Conservation (phyloP, 2,329 filamentous ascomycete species). For the Colletotrichum simmondsii region DNA sequence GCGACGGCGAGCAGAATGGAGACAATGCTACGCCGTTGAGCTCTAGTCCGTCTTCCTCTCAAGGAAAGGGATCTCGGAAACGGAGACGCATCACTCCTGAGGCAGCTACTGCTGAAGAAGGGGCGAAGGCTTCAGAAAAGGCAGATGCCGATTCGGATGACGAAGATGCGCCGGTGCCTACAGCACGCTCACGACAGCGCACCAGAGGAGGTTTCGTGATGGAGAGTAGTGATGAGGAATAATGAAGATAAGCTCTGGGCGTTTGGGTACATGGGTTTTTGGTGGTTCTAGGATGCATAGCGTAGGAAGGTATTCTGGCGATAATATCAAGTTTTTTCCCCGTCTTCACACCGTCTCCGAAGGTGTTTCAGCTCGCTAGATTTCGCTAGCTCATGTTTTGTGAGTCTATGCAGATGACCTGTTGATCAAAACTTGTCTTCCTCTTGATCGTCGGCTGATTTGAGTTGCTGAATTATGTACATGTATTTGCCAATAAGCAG, state of each 20-base stretch:
- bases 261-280: neutral
- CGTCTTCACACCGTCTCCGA: neutral
- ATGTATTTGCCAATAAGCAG: neutral
- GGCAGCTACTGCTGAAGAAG: neutral
- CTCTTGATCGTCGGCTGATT: neutral
- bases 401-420: neutral
- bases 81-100: slow-evolving; percentile 17
- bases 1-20: neutral
- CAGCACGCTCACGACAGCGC: slow-evolving; percentile 52
- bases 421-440: neutral
- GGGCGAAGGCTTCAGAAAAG: slow-evolving; percentile 31
- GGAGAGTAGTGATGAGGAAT: slow-evolving; percentile 70
- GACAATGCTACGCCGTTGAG: slow-evolving; percentile 17
- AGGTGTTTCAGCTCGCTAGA: too few species aligned
- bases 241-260: slow-evolving; percentile 1
- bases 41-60: slow-evolving; percentile 26
- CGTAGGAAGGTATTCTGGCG: slow-evolving; percentile 5
- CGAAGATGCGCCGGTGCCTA: slow-evolving; percentile 51
- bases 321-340: slow-evolving; percentile 1
- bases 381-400: neutral
- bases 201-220: slow-evolving; percentile 65
- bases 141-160: slow-evolving; percentile 43
- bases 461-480: neutral
- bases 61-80: slow-evolving; percentile 25
- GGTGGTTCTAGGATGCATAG: slow-evolving; percentile 21